Conservation (phyloP, 495 filamentous ascomycete species). For the Wilcoxina mikolae region DNA sequence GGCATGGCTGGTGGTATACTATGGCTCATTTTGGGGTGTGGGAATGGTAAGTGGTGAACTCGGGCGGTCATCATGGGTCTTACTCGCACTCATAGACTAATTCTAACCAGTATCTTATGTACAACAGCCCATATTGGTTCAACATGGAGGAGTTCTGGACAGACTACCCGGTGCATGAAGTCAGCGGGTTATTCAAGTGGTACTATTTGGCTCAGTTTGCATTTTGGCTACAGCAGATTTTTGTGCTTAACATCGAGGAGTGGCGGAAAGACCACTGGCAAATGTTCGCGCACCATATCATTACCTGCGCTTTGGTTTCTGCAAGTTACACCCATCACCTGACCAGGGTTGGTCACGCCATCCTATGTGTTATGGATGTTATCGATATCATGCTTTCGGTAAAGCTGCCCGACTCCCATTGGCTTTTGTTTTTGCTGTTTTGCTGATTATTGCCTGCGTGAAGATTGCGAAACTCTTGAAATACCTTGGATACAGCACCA, state of each 20-base stretch:
- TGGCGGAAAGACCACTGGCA: conserved; percentile 86
- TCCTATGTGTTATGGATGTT: conserved; percentile 84
- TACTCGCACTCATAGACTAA: background rate
- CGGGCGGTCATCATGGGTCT: background rate
- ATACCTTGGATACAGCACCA: conserved; percentile 57
- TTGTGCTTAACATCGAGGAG: conserved; percentile 89
- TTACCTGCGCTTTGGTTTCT: conserved; percentile 68
- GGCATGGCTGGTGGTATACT: conserved; percentile 76
- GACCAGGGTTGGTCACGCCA: conserved; percentile 73
- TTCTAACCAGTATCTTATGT: conserved; percentile 56
- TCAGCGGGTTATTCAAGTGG: conserved; percentile 62
- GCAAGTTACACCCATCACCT: conserved; percentile 70
- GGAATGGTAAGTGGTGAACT: conserved; percentile 54
- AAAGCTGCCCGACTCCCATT: background rate
- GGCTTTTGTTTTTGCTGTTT: background rate
- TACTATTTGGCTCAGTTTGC: conserved; percentile 85
- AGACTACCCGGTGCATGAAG: conserved; percentile 60
- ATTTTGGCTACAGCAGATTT: conserved; percentile 87
- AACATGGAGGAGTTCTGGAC: conserved; percentile 69
- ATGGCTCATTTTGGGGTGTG: conserved; percentile 58
- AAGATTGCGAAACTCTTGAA: conserved; percentile 90
- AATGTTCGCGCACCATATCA: conserved; percentile 89
- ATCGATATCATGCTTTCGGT: conserved; percentile 82
- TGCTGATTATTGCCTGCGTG: background rate
- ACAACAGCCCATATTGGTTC: conserved; percentile 59